Evolutionary conservation across 441 rosid species (phyloP).

Genomic region (Pelargonium australe): DNA sequence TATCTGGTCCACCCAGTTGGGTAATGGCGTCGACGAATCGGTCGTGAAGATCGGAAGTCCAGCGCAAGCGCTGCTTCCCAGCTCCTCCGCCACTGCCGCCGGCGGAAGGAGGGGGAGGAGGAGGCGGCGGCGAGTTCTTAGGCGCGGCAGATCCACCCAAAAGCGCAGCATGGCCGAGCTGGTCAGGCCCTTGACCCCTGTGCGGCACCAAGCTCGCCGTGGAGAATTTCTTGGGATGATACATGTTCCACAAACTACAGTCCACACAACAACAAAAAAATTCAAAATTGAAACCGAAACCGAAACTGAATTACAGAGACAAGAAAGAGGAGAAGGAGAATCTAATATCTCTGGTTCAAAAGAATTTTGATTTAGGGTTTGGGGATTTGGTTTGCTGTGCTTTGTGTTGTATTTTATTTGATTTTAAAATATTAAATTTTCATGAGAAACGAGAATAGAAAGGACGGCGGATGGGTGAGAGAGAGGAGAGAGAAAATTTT

Average conservation of each 20-base stretch:
- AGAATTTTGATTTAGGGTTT: too few relatives aligned
- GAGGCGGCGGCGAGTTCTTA: constrained; percentile 9
- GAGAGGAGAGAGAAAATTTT: too few relatives aligned
- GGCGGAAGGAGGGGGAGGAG: neutral
- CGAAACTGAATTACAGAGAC: neutral
- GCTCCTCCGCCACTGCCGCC: neutral
- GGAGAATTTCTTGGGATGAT: constrained; percentile 16
- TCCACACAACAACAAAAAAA: neutral
- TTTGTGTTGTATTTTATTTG: too few relatives aligned
- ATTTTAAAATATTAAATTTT: too few relatives aligned
- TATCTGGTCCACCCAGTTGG: constrained; percentile 30
- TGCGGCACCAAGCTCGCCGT: constrained; percentile 17
- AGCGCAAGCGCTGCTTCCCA: constrained; percentile 23
- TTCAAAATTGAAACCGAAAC: too few relatives aligned
- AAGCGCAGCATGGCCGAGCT: constrained; percentile 4
- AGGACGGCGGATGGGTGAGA: too few relatives aligned
- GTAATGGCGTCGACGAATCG: constrained; percentile 23
- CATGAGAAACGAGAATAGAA: too few relatives aligned
- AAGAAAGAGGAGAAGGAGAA: too few relatives aligned
- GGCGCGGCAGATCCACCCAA: constrained; percentile 8
- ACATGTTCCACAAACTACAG: constrained; percentile 14
- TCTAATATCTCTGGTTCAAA: too few relatives aligned
- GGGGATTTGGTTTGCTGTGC: too few relatives aligned
- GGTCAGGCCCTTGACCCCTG: constrained; percentile 15
- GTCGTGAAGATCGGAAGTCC: constrained; percentile 26